Conservation (phyloP, 495 filamentous ascomycete genomes). For the Friedmanniomyces endolithicus region DNA sequence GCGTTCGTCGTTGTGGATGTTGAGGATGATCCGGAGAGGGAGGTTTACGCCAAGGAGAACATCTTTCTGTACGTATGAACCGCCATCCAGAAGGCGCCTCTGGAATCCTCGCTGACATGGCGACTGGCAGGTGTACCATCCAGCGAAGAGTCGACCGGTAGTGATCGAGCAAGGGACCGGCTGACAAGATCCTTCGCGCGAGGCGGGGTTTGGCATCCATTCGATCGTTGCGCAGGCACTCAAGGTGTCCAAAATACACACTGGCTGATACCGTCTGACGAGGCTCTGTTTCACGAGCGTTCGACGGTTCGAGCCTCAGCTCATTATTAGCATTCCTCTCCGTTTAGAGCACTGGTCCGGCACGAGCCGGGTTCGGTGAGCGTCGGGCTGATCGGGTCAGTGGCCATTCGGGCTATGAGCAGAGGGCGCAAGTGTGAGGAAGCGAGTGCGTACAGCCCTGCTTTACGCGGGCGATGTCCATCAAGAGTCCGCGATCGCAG, state of each 20-base stretch:
- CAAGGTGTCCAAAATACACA: too few relatives aligned
- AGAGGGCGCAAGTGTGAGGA: too few relatives aligned
- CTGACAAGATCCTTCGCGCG: neutral
- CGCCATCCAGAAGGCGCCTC: neutral
- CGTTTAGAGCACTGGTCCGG: neutral
- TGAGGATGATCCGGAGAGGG: conserved; percentile 33
- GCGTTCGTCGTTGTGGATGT: conserved; percentile 34
- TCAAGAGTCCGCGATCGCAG: too few relatives aligned
- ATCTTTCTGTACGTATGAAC: conserved; percentile 33
- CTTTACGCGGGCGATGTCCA: too few relatives aligned
- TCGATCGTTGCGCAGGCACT: too few relatives aligned
- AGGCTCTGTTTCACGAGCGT: too few relatives aligned
- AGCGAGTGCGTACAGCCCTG: too few relatives aligned
- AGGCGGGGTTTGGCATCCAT: neutral
- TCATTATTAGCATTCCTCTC: too few relatives aligned
- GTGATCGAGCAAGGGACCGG: neutral
- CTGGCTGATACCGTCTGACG: too few relatives aligned
- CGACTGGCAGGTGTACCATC: conserved; percentile 13
- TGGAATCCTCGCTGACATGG: neutral
- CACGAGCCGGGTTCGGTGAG: neutral
- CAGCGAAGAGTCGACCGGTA: neutral
- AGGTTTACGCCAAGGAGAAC: conserved; percentile 32
- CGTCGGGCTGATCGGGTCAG: neutral
- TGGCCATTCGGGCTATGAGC: neutral
- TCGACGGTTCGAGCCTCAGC: too few relatives aligned